Evolutionary conservation across 768 basidiomycete species (phyloP).

Genomic region (Hygrophorus pudorinus): DNA sequence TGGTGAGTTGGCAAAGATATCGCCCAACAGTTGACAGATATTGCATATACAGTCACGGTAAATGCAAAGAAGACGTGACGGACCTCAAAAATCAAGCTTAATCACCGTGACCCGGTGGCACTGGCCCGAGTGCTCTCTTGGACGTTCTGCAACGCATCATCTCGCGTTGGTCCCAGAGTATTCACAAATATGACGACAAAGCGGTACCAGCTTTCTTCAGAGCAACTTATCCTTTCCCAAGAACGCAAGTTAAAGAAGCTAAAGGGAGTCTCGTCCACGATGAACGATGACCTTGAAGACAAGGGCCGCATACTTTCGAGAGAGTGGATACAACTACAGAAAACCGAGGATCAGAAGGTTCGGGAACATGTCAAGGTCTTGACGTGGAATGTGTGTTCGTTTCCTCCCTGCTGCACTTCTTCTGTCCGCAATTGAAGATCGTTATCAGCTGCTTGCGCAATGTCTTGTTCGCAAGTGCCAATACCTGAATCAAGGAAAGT

Average conservation of each 20-base stretch:
- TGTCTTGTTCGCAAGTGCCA: constrained; percentile 61
- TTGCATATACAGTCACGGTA: constrained; percentile 30
- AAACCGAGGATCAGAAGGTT: constrained; percentile 13
- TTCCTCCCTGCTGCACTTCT: constrained; percentile 5
- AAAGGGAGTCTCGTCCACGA: constrained; percentile 15
- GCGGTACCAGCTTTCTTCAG: constrained; percentile 21
- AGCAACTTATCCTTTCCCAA: constrained; percentile 46
- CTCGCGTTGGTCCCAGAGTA: too few relatives aligned
- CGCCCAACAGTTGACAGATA: constrained; percentile 21
- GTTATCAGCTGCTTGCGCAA: constrained; percentile 61
- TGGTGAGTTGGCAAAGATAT: background rate
- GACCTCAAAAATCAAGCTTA: too few relatives aligned
- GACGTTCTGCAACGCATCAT: too few relatives aligned
- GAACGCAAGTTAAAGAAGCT: constrained; percentile 39
- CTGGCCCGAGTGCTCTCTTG: too few relatives aligned
- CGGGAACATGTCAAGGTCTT: constrained; percentile 42
- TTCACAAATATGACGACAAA: constrained; percentile 12
- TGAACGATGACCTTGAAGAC: constrained; percentile 9
- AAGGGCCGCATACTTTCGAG: constrained; percentile 23
- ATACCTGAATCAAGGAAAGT: background rate
- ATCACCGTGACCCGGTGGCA: too few relatives aligned
- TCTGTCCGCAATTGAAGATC: constrained; percentile 9
- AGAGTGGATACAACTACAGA: constrained; percentile 28
- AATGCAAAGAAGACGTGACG: background rate
- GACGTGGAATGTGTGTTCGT: constrained; percentile 76